A percentile compares a stretch with the other conserved stretches of the same genome.
Conservation (phyloP, 129 eudicot species). For the Centaurea solstitialis region DNA sequence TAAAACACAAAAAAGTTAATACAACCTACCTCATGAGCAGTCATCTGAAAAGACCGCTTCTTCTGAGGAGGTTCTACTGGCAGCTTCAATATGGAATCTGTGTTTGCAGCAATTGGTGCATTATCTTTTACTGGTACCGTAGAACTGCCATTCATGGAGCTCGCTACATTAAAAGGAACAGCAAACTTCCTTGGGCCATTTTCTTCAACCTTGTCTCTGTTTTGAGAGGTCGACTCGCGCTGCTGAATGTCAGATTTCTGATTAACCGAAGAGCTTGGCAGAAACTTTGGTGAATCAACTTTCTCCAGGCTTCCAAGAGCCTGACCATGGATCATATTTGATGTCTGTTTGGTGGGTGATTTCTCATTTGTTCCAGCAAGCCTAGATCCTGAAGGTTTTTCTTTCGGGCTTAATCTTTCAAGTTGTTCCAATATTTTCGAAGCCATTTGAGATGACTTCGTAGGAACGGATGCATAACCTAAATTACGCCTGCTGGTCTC, state of each 20-base stretch:
- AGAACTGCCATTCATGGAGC: conserved; percentile 29
- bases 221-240: conserved; percentile 29
- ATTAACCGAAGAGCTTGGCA: conserved; percentile 35
- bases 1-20: not conserved
- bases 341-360: conserved; percentile 42
- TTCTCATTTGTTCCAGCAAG: conserved; percentile 31
- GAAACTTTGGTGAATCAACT: conserved; percentile 43
- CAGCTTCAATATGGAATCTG: conserved; percentile 22
- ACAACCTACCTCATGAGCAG: conserved; percentile 61
- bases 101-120: conserved; percentile 1
- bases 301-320: conserved; percentile 61
- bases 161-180: conserved; percentile 19
- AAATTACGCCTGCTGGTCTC: conserved; percentile 37
- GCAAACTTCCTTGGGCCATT: conserved; percentile 28
- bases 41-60: conserved; percentile 63
- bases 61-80: conserved; percentile 38
- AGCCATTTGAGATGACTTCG: conserved; percentile 73
- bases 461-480: conserved; percentile 59
- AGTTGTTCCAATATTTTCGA: conserved; percentile 74
- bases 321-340: conserved; percentile 50
- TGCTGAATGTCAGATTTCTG: conserved; percentile 28
- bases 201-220: conserved; percentile 35
- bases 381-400: conserved; percentile 53
- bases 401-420: conserved; percentile 72
- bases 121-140: conserved; percentile 26